Conservation (phyloP, 2,329 filamentous ascomycete genomes). For the Phialophora chinensis region DNA sequence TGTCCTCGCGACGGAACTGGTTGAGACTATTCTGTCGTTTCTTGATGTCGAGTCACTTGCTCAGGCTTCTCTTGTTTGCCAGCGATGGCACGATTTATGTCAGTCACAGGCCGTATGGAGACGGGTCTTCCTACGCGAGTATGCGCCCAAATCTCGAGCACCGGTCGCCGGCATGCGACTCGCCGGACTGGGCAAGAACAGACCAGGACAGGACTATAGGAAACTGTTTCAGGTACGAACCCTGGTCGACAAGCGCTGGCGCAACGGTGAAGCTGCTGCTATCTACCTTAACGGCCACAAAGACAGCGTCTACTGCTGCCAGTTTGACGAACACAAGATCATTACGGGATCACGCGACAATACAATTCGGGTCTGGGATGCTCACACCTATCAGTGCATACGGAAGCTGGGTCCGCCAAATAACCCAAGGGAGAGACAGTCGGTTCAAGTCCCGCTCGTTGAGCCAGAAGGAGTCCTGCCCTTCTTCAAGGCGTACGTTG, state of each 20-base stretch:
- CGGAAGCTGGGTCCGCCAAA: slow-evolving; percentile 83
- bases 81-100: slow-evolving; percentile 61
- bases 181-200: slow-evolving; percentile 59
- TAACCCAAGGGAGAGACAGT: slow-evolving; percentile 58
- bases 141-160: slow-evolving; percentile 44
- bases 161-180: slow-evolving; percentile 23
- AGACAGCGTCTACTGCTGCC: slow-evolving; percentile 96
- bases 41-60: slow-evolving; percentile 64
- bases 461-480: slow-evolving; percentile 48
- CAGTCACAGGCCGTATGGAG: slow-evolving; percentile 67
- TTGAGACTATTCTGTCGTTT: slow-evolving; percentile 64
- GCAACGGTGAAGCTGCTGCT: slow-evolving; percentile 74
- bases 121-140: slow-evolving; percentile 64
- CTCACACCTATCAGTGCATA: slow-evolving; percentile 82
- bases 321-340: slow-evolving; percentile 98
- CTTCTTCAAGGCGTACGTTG: slow-evolving; percentile 56
- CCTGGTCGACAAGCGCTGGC: slow-evolving; percentile 80
- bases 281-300: slow-evolving; percentile 92
- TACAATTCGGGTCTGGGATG: slow-evolving; percentile 95
- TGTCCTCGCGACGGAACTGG: slow-evolving; percentile 64
- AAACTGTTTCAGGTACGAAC: slow-evolving; percentile 79
- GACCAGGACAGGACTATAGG: slow-evolving; percentile 79
- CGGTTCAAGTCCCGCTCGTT: slow-evolving; percentile 58
- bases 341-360: slow-evolving; percentile 95
- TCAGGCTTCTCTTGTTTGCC: slow-evolving; percentile 62